Evolutionary conservation across 805 yeast genomes (phyloP).

Genomic region (Wickerhamomyces ciferrii): DNA sequence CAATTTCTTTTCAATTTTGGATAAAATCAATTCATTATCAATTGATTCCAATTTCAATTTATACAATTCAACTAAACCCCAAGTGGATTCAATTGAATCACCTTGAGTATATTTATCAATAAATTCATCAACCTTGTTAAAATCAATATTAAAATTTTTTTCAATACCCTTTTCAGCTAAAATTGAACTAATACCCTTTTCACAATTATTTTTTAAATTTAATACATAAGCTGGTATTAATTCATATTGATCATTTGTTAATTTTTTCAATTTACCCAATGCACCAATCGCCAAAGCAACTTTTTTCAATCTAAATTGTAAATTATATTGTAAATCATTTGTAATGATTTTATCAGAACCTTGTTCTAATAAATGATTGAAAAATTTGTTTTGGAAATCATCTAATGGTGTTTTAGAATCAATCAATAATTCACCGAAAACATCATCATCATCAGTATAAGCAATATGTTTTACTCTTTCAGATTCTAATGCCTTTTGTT

Average conservation of each 20-base stretch:
- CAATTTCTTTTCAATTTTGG: not conserved
- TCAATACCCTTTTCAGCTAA: slow-evolving; percentile 19
- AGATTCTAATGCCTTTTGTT: slow-evolving; percentile 47
- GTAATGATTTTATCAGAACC: slow-evolving; percentile 31
- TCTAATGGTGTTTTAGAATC: slow-evolving; percentile 34
- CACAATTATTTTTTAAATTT: slow-evolving; percentile 14
- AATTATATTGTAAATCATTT: slow-evolving; percentile 10
- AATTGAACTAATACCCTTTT: slow-evolving; percentile 16
- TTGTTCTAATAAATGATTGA: slow-evolving; percentile 33
- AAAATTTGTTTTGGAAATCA: slow-evolving; percentile 38
- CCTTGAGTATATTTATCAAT: slow-evolving; percentile 9
- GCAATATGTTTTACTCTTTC: slow-evolving; percentile 39
- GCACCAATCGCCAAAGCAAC: slow-evolving; percentile 18
- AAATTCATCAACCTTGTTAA: slow-evolving; percentile 7
- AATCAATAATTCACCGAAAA: slow-evolving; percentile 46
- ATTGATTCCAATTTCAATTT: slow-evolving; percentile 10
- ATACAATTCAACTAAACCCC: slow-evolving; percentile 11
- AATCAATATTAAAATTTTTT: slow-evolving; percentile 17
- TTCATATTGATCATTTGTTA: slow-evolving; percentile 15
- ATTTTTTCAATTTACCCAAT: slow-evolving; percentile 14
- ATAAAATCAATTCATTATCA: slow-evolving; percentile 26
- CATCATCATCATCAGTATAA: slow-evolving; percentile 47
- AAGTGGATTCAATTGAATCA: slow-evolving; percentile 7
- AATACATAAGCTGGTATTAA: slow-evolving; percentile 14
- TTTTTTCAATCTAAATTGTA: slow-evolving; percentile 18